Base-by-base conservation (phyloP, 805 yeast species). In the Candida broadrunensis region DNA sequence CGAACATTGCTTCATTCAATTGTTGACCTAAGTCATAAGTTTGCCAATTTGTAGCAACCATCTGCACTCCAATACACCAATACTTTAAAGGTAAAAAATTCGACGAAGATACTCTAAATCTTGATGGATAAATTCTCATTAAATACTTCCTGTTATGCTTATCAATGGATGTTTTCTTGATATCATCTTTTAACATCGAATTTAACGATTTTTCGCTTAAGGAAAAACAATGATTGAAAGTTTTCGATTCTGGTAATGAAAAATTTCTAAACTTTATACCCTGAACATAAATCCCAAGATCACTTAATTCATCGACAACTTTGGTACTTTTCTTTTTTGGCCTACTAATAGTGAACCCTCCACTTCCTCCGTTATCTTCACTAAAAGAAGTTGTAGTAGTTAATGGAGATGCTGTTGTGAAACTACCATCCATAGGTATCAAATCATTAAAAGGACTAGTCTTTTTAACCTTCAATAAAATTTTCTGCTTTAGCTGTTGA, bases 41-140 rank as follows among this genome's bases (percentile, higher is more conserved):
- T 61, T 91, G 99, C 97, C 97, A 91, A 56, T 91, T 93, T 0
- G 96, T 83, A 0, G 99, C 98, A 4, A 87, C 98, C 88, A 93
- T 79, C 56, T 93, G 99, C 9, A 77, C 83, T 1, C 99, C 99
- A 35, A 75, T 67, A 37, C 72, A 72, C 99, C 99, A 93, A 54
- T 79, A 88, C 1, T 61, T 60, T 2, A 87, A 61, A 0, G 99
- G 98, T 33, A 75, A 76, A 55, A 88, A 90, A 54, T 93, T 93
- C 2, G 86, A 73, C 1, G 97, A 88, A 38, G 72, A 82, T 47
- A 86, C 73, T 31, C 97, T 65, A 42, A 81, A 75, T 6, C 81
- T 81, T 1, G 95, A 82, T 0, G 99, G 99, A 55, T 93, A 93
- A 0, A 89, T 78, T 38, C 99, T 72, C 84, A 88, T 82, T 39